Evolutionary conservation across 2,329 filamentous ascomycete genomes (phyloP), one percentile per base, ranked within the genome.

Genomic region (Trichoderma gracile): DNA sequence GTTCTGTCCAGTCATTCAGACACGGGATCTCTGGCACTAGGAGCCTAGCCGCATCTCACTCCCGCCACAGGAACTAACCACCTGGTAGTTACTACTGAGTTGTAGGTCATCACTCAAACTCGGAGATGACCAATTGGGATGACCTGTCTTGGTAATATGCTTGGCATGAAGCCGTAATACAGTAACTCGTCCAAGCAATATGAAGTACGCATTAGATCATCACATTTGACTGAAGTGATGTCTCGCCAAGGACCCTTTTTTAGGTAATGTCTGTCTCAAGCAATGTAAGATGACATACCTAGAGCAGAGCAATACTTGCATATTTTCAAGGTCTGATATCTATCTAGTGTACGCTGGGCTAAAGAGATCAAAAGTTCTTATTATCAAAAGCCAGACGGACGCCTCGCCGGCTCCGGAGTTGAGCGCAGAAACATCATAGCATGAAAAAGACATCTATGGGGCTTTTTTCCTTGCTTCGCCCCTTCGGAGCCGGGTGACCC

Each of bases 381-480:
- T 25, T 5, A 25, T 25, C 25, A 3, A 25, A 25, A 27, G 25
- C 25, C 25, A 6, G 4, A 27, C 25, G 2, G 4, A 27, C 25
- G n/a, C 2, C 25, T 38, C 66, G 65, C 71, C 70, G 69, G 67
- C 63, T 58, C 68, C 71, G 69, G 68, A 60, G n/a, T n/a, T n/a
- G n/a, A n/a, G 33, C 12, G 33, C 7, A 9, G 9, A 38, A 9
- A 38, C 12, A 38, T n/a, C n/a, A n/a, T n/a, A 38, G 27, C 50
- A 47, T 9, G 49, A 27, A 27, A 6, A 30, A 50, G 33, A 40
- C 12, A 50, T 5, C 4, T 9, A 19, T 30, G 33, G 17, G 6
- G 23, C 21, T 33, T 46, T 21, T 10, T 47, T 12, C 19, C 14
- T 21, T 14, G 6, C 25, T 17, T 14, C 2, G 10, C 45, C 57